Evolutionary conservation across 2,329 filamentous ascomycete species (phyloP).

Genomic region (Neoascochyta sp.): DNA sequence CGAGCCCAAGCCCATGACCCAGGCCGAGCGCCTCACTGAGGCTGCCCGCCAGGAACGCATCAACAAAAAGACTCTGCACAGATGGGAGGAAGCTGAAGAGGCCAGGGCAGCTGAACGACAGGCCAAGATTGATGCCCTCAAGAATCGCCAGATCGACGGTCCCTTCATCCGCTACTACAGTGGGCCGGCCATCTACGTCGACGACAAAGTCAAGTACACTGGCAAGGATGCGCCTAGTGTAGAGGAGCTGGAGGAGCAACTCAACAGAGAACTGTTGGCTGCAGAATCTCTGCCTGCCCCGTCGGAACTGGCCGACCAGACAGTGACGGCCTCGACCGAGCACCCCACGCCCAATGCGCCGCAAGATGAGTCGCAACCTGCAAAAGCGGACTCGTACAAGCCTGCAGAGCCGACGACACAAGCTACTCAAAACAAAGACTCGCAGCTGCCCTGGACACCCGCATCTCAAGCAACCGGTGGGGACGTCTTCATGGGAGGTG

Average conservation of each 20-base stretch:
- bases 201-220: constrained; percentile 68
- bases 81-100: constrained; percentile 92
- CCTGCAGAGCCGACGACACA: constrained; percentile 14
- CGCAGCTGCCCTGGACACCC: constrained; percentile 19
- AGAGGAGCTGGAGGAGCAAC: constrained; percentile 37
- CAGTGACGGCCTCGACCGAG: constrained; percentile 1
- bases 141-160: constrained; percentile 80
- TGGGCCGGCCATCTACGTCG: constrained; percentile 77
- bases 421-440: constrained; percentile 12
- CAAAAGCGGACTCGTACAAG: constrained; percentile 11
- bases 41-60: constrained; percentile 78
- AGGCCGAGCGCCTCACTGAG: constrained; percentile 78
- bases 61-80: constrained; percentile 85
- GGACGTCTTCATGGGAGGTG: constrained; percentile 21
- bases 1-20: constrained; percentile 79
- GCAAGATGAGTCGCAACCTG: constrained; percentile 6
- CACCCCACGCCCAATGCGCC: constrained; percentile 2
- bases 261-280: constrained; percentile 27
- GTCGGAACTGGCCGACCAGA: constrained; percentile 5
- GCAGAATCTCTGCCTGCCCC: constrained; percentile 7
- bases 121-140: constrained; percentile 79
- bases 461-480: constrained; percentile 20
- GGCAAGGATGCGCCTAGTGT: constrained; percentile 47
- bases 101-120: constrained; percentile 78
- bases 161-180: constrained; percentile 92